A percentile compares a stretch with the other conserved stretches of the same genome.
phyloP scores from a whole-genome alignment of 257 asterid genomes.

The Cynanchum wilfordii region DNA sequence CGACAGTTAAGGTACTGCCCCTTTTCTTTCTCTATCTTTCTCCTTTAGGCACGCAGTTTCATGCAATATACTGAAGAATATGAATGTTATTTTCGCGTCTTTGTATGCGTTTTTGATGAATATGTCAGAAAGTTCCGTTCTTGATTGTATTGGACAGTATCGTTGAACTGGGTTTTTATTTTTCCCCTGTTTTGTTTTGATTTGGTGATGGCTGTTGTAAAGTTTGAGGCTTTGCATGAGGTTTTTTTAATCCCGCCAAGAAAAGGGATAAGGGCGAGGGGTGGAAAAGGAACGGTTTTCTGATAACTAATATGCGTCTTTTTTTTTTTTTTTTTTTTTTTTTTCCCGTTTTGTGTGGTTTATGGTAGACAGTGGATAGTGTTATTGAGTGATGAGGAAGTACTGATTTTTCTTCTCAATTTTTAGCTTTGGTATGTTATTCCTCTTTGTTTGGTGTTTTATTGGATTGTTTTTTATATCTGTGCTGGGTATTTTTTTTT shows the following conservation, averaged over 20 bases:
- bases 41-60: background rate
- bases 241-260: background rate
- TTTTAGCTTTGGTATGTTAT: background rate
- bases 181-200: background rate
- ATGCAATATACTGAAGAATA: background rate
- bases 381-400: conserved; percentile 1
- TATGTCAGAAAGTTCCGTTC: background rate
- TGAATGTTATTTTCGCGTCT: background rate
- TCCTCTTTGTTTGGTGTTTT: background rate
- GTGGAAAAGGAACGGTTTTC: background rate
- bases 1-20: background rate
- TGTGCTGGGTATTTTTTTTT: background rate
- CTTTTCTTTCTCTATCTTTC: background rate
- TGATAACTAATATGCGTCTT: too few species aligned
- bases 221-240: conserved; percentile 15
- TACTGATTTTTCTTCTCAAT: background rate
- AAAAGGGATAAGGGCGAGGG: background rate
- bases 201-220: background rate
- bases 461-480: too few species aligned
- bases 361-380: background rate
- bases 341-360: background rate
- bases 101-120: too few species aligned
- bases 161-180: background rate
- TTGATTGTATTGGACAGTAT: background rate
- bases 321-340: too few species aligned